These are phyloP conservation scores for Penicillium mononematosum DNA, from an alignment of 495 filamentous ascomycete genomes.

Conservation along the genomic window DNA sequence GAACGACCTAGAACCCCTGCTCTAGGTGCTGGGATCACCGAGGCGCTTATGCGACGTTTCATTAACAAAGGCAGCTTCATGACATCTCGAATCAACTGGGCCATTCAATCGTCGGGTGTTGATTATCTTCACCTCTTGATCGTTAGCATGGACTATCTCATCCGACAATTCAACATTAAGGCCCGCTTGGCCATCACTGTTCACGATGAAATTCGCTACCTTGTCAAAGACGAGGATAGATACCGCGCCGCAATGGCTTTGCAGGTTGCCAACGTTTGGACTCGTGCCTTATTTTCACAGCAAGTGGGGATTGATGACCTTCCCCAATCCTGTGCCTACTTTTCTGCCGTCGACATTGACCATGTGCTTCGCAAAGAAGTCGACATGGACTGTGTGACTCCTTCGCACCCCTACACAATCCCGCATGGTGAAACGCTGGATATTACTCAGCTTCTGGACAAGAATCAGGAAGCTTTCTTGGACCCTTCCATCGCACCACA, in stretches of 20 bases:
- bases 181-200: constrained; percentile 91
- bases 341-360: constrained; percentile 93
- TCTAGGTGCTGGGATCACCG: constrained; percentile 94
- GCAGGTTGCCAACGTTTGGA: constrained; percentile 95
- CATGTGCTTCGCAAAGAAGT: constrained; percentile 94
- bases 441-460: constrained; percentile 70
- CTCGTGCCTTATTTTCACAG: constrained; percentile 91
- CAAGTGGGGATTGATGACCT: constrained; percentile 96
- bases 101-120: constrained; percentile 94
- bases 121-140: constrained; percentile 97
- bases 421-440: constrained; percentile 82
- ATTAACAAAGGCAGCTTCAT: constrained; percentile 90
- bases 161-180: constrained; percentile 76
- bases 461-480: constrained; percentile 60
- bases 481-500: constrained; percentile 60
- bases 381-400: constrained; percentile 94
- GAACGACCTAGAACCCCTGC: constrained; percentile 88
- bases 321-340: constrained; percentile 90
- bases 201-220: constrained; percentile 95
- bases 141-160: constrained; percentile 90
- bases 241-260: constrained; percentile 88
- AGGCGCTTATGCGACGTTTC: constrained; percentile 83
- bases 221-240: constrained; percentile 80
- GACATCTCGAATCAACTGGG: constrained; percentile 98
- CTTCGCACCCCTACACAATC: constrained; percentile 76